Percentiles rank a stretch among this genome's conserved stretches.
These are phyloP conservation scores for Sporothrix humicola DNA, from an alignment of 2,329 filamentous ascomycete species.

Conservation along the genomic window DNA sequence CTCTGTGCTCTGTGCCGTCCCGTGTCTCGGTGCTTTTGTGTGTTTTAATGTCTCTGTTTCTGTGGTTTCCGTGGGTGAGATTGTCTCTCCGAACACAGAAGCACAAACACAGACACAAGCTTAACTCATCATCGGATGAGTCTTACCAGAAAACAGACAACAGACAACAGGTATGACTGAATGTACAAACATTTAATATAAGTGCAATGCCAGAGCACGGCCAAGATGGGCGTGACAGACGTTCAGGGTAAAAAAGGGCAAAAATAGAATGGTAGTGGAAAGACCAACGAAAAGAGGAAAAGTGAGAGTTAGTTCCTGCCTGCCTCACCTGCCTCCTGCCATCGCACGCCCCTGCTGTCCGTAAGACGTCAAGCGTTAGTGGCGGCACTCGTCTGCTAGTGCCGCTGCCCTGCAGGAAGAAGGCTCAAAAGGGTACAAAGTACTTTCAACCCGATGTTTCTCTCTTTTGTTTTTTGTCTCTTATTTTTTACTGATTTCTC, in stretches of 20 bases:
- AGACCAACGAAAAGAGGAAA: neutral
- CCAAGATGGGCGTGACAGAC: neutral
- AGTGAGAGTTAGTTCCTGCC: too few relatives aligned
- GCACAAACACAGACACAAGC: neutral
- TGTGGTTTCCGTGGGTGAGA: neutral
- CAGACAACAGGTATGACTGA: neutral
- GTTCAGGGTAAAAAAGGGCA: neutral
- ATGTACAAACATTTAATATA: neutral
- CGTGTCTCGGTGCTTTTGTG: neutral
- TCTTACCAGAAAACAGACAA: neutral
- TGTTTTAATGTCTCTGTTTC: neutral
- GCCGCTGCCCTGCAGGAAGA: neutral
- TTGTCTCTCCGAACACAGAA: neutral
- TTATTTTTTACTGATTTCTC: neutral
- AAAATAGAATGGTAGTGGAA: neutral
- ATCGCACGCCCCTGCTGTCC: neutral
- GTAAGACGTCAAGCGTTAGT: neutral
- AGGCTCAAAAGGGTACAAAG: neutral
- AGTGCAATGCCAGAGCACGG: neutral
- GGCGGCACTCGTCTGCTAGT: conserved; percentile 16
- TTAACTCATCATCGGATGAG: conserved; percentile 13
- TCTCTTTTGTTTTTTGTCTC: neutral
- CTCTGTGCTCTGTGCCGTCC: neutral
- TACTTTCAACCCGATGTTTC: too few relatives aligned
- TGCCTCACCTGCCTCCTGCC: neutral